Conservation (phyloP, 495 filamentous ascomycete genomes). For the Aspergillus biplanus region DNA sequence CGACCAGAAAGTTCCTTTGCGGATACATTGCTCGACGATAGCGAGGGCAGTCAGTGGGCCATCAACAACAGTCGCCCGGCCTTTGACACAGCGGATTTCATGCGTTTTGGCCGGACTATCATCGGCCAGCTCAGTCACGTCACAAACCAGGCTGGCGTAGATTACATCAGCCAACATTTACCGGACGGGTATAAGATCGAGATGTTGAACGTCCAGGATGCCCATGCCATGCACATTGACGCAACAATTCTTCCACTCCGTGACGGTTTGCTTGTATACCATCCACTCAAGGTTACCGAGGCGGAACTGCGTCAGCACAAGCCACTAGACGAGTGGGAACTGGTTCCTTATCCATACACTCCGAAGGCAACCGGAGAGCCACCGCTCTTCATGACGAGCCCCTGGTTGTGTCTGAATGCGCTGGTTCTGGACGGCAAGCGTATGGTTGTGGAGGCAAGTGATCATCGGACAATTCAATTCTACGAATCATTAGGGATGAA, state of each 20-base stretch:
- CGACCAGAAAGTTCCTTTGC: constrained; percentile 13
- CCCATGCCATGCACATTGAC: constrained; percentile 33
- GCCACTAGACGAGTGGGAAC: constrained; percentile 23
- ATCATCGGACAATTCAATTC: constrained; percentile 19
- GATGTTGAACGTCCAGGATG: constrained; percentile 26
- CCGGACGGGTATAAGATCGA: constrained; percentile 27
- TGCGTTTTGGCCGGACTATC: constrained; percentile 30
- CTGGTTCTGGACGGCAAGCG: constrained; percentile 23
- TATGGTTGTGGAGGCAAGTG: constrained; percentile 28
- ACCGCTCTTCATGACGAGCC: constrained; percentile 26
- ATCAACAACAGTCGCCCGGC: constrained; percentile 34
- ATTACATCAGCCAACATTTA: constrained; percentile 24
- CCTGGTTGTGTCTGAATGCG: constrained; percentile 27
- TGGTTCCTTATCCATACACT: constrained; percentile 20
- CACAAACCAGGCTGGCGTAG: constrained; percentile 30
- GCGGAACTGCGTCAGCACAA: constrained; percentile 21
- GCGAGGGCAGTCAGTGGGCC: constrained; percentile 8
- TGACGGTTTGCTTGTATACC: constrained; percentile 25
- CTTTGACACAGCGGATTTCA: constrained; percentile 37
- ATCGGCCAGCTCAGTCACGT: constrained; percentile 32
- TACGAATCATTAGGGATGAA: constrained; percentile 26
- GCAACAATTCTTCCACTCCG: constrained; percentile 30
- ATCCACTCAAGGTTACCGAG: constrained; percentile 26
- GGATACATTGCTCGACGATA: constrained; percentile 6
- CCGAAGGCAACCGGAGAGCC: constrained; percentile 11